Evolutionary conservation across 83 land plant genomes (phyloP).

Genomic region (Thuja plicata): DNA sequence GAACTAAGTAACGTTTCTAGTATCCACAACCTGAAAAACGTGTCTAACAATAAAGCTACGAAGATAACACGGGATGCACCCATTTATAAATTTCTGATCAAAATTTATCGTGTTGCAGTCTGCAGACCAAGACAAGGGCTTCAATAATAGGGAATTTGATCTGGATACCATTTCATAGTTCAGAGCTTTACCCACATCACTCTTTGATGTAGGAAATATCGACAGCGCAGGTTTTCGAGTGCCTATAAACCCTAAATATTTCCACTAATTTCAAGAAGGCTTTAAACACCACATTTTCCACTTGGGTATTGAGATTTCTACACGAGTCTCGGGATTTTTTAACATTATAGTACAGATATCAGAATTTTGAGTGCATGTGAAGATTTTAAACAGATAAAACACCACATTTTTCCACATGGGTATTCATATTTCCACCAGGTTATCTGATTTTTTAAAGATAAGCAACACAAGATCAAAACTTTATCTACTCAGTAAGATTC

Average conservation of each 20-base stretch:
- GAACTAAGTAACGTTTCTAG: neutral
- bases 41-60: neutral
- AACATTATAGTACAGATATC: neutral
- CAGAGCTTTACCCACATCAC: neutral
- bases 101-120: too few species aligned
- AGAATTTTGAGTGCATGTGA: neutral
- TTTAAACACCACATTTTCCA: neutral
- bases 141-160: too few species aligned
- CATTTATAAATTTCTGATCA: too few species aligned
- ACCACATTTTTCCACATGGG: neutral
- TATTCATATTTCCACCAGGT: neutral
- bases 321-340: neutral
- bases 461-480: neutral
- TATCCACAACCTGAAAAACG: neutral
- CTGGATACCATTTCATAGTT: neutral
- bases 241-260: neutral
- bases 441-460: neutral
- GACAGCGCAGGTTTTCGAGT: neutral
- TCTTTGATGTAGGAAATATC: neutral
- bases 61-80: too few species aligned
- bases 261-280: neutral
- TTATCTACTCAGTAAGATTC: neutral
- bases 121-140: too few species aligned
- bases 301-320: neutral
- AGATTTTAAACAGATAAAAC: neutral